Base-by-base conservation (phyloP, 345 rosid genomes). In the Citrus inodora region DNA sequence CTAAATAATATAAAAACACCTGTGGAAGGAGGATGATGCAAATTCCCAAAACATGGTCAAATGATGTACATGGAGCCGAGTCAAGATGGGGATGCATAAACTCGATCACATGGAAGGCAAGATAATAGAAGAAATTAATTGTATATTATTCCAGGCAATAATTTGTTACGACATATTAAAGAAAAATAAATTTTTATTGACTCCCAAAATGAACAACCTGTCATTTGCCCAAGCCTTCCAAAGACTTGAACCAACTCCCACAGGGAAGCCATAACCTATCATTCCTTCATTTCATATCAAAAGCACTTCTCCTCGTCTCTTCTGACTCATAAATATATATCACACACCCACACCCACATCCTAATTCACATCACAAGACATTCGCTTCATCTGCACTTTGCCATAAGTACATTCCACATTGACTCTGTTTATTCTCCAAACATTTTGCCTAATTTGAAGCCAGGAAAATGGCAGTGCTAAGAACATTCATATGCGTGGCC, bases 401-500 rank as follows among this genome's bases (percentile, higher is more conserved):
- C 17, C 24, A 53, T 17, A 10, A 6, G 21, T 27, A 35, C 24
- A 56, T 21, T 71, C 74, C 38, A 66, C 51, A 53, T 56, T 56
- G 63, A 25, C 40, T 40, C 33, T 42, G 7, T 66, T 66, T 8
- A 35, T 72, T 7, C 42, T 78, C 35, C 59, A 37, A 62, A n/a
- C 7, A 25, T 42, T 71, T n/a, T 14, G 37, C 16, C 56, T 16
- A 40, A 58, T 6, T 62, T 42, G 53, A 27, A 38, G 59, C 77
- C 68, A 51, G 78, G 71, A 58, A 46, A 58, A 80, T 78, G 79
- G 83, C 60, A 16, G 82, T 78, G 76, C 40, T 32, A 56, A 73
- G 73, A 37, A 64, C 33, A 48, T 38, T 83, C 11, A 59, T 81
- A 33, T 73, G 85, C 67, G 74, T 88, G 77, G 86, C 83, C 16